These are phyloP conservation scores for Helianthus tuberosus DNA, from an alignment of 129 eudicot species.

Conservation along the genomic window DNA sequence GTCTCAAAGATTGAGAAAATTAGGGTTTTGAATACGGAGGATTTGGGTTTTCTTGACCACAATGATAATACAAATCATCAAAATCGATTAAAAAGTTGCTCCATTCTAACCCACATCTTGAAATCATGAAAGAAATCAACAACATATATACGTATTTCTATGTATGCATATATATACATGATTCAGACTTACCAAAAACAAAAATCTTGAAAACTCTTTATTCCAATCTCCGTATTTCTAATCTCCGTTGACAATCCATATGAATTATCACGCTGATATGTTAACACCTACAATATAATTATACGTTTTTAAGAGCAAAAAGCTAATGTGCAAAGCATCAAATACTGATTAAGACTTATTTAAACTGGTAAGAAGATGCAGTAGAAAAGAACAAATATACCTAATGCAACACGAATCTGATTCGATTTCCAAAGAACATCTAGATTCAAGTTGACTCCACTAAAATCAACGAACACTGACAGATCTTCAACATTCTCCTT, in stretches of 20 bases:
- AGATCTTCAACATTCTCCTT: too few relatives aligned
- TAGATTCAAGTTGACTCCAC: constrained; percentile 32
- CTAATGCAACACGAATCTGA: constrained; percentile 41
- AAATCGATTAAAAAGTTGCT: too few relatives aligned
- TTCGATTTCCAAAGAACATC: constrained; percentile 36
- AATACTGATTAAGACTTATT: background rate
- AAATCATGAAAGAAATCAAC: too few relatives aligned
- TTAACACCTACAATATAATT: background rate
- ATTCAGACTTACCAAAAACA: too few relatives aligned
- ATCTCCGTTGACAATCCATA: too few relatives aligned
- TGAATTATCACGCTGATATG: too few relatives aligned
- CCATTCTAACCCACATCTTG: too few relatives aligned
- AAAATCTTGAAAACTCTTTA: too few relatives aligned
- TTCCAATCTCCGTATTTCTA: too few relatives aligned
- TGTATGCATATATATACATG: too few relatives aligned
- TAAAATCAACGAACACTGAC: constrained; percentile 57
- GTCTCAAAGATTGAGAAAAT: constrained; percentile 10
- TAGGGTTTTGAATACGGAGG: constrained; percentile 22
- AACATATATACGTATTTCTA: too few relatives aligned
- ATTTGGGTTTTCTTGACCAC: background rate
- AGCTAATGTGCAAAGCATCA: constrained; percentile 1
- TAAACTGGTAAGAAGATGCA: background rate
- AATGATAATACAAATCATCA: too few relatives aligned
- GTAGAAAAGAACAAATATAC: constrained; percentile 16
- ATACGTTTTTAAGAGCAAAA: background rate